phyloP scores from a whole-genome alignment of 75 land plant genomes.

The Sequoia sempervirens region DNA sequence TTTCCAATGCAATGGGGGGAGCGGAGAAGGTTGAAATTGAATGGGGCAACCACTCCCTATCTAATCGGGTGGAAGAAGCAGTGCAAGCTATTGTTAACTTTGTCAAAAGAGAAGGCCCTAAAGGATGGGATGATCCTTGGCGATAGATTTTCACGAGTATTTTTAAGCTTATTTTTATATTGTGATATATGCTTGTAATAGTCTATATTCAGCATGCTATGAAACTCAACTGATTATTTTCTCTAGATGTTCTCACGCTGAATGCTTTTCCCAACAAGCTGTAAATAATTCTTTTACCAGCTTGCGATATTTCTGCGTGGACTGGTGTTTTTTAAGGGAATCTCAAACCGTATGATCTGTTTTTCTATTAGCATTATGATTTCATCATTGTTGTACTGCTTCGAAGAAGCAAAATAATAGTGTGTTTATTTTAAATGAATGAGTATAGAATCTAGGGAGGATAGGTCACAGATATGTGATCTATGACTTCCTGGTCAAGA shows the following conservation, averaged over 20 bases:
- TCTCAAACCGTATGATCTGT: not conserved
- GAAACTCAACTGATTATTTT: not conserved
- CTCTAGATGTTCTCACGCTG: not conserved
- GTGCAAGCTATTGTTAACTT: slow-evolving; percentile 77
- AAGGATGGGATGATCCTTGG: slow-evolving; percentile 99
- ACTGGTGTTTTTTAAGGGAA: not conserved
- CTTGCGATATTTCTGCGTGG: not conserved
- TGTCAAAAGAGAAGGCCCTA: slow-evolving; percentile 86
- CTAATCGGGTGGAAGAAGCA: slow-evolving; percentile 88
- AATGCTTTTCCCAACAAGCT: not conserved
- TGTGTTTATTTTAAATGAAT: not conserved
- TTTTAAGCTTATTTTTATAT: not conserved
- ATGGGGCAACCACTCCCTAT: slow-evolving; percentile 92
- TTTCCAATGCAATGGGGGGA: slow-evolving; percentile 92
- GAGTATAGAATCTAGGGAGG: not conserved
- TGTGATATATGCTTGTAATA: not conserved
- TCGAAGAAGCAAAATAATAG: not conserved
- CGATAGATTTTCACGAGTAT: slow-evolving; percentile 12
- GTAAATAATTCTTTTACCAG: not conserved
- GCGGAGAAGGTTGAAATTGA: slow-evolving; percentile 96
- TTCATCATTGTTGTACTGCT: not conserved
- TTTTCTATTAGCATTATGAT: not conserved
- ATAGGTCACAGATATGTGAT: not conserved
- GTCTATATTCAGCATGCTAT: not conserved
- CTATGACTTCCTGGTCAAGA: not conserved